Conservation (phyloP, 108 stramenopile genomes). For the Hondaea fermentalgiana region DNA sequence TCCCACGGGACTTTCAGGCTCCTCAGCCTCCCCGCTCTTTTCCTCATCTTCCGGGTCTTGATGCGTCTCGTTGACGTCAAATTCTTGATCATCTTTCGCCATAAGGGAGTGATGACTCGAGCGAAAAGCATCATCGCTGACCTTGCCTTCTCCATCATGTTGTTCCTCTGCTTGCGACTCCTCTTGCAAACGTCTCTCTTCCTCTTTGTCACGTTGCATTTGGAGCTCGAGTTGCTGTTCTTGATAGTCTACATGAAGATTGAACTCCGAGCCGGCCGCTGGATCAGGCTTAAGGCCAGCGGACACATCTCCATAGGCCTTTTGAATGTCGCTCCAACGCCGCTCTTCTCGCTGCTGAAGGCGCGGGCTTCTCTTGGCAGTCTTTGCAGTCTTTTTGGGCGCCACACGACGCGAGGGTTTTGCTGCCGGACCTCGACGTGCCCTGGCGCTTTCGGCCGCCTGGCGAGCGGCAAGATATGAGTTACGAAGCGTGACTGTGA, state of each 20-base stretch:
- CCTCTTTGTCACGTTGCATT: neutral
- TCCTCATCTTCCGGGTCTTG: neutral
- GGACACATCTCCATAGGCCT: neutral
- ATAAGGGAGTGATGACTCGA: too few relatives aligned
- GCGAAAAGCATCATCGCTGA: too few relatives aligned
- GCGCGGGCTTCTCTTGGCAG: neutral
- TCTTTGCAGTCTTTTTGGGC: too few relatives aligned
- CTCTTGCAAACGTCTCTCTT: neutral
- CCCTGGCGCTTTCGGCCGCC: neutral
- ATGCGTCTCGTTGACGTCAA: neutral
- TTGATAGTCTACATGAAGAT: neutral
- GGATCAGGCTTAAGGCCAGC: neutral
- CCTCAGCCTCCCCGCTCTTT: neutral
- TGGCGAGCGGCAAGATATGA: constrained; percentile 9
- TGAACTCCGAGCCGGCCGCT: neutral
- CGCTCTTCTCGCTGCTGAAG: neutral
- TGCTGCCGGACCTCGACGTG: neutral
- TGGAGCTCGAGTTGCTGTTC: neutral
- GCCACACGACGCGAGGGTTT: neutral
- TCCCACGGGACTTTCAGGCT: neutral
- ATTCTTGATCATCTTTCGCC: too few relatives aligned
- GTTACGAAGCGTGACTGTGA: constrained; percentile 49
- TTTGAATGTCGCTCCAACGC: neutral
- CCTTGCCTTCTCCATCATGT: too few relatives aligned
- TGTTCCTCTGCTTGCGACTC: neutral